Percentiles rank a stretch among this genome's conserved stretches.
Evolutionary conservation across 2,329 filamentous ascomycete species (phyloP).

Genomic region (Alternaria conjuncta): DNA sequence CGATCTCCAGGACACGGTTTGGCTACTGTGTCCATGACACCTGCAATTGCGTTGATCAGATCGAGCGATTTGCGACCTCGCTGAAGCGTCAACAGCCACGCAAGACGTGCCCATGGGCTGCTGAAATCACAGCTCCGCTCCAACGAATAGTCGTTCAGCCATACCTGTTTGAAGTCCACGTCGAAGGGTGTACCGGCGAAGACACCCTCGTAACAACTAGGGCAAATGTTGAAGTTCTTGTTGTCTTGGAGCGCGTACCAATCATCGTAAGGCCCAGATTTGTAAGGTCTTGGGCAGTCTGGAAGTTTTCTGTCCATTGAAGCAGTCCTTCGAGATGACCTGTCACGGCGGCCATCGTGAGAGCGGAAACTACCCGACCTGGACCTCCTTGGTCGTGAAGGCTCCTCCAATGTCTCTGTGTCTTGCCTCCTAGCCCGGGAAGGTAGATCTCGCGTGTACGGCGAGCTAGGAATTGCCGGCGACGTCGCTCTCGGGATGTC

Average conservation of each 20-base stretch:
- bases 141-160: slow-evolving; percentile 62
- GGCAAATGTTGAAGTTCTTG: slow-evolving; percentile 79
- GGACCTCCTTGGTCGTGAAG: slow-evolving; percentile 23
- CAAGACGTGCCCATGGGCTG: slow-evolving; percentile 80
- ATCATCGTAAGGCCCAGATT: slow-evolving; percentile 70
- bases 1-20: slow-evolving; percentile 65
- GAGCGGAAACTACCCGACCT: slow-evolving; percentile 39
- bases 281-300: slow-evolving; percentile 71
- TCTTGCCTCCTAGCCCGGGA: slow-evolving; percentile 18
- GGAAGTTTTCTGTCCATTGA: slow-evolving; percentile 47
- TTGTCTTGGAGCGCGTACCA: slow-evolving; percentile 80
- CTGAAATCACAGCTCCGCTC: slow-evolving; percentile 80
- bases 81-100: slow-evolving; percentile 80
- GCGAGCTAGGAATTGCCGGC: slow-evolving; percentile 27
- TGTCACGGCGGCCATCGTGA: slow-evolving; percentile 35
- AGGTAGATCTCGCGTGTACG: slow-evolving; percentile 25
- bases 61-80: slow-evolving; percentile 69
- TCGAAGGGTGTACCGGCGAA: slow-evolving; percentile 73
- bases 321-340: slow-evolving; percentile 8
- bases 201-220: slow-evolving; percentile 74
- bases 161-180: slow-evolving; percentile 68
- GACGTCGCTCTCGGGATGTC: slow-evolving; percentile 30
- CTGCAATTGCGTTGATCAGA: slow-evolving; percentile 72
- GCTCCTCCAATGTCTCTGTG: slow-evolving; percentile 26
- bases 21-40: slow-evolving; percentile 60